Evolutionary conservation across 2,329 filamentous ascomycete genomes (phyloP).

Genomic region (Diaporthe helianthi): DNA sequence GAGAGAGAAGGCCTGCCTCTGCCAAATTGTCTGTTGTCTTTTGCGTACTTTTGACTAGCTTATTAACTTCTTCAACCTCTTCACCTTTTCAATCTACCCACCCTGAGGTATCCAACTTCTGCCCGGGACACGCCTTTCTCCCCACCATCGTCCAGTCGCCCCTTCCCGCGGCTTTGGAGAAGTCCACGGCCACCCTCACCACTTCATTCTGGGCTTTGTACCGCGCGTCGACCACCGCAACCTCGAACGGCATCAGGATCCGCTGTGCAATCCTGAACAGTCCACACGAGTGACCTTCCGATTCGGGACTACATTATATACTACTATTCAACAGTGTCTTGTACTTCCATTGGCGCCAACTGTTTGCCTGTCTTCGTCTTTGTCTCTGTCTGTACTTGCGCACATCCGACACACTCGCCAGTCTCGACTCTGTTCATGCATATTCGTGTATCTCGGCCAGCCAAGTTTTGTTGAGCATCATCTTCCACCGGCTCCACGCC

Average conservation of each 20-base stretch:
- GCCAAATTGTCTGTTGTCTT: constrained; percentile 5
- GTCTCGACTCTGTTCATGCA: neutral
- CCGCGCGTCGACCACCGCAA: neutral
- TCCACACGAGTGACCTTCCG: too few relatives aligned
- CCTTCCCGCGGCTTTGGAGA: constrained; percentile 3
- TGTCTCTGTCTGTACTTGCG: neutral
- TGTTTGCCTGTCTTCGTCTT: too few relatives aligned
- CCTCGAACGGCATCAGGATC: neutral
- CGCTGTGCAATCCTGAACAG: neutral
- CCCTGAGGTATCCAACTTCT: neutral
- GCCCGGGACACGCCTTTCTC: neutral
- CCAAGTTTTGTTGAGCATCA: neutral
- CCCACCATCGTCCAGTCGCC: neutral
- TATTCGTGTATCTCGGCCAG: neutral
- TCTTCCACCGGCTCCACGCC: neutral
- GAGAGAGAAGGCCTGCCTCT: neutral
- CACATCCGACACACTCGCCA: neutral
- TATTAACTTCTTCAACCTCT: neutral
- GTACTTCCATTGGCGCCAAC: neutral
- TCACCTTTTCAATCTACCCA: neutral
- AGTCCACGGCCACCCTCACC: neutral
- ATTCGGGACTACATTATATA: neutral
- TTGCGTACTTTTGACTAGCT: constrained; percentile 3
- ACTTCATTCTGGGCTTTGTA: neutral
- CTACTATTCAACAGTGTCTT: neutral